Conservation (phyloP, 2,329 filamentous ascomycete genomes). For the Penicillium sp. region DNA sequence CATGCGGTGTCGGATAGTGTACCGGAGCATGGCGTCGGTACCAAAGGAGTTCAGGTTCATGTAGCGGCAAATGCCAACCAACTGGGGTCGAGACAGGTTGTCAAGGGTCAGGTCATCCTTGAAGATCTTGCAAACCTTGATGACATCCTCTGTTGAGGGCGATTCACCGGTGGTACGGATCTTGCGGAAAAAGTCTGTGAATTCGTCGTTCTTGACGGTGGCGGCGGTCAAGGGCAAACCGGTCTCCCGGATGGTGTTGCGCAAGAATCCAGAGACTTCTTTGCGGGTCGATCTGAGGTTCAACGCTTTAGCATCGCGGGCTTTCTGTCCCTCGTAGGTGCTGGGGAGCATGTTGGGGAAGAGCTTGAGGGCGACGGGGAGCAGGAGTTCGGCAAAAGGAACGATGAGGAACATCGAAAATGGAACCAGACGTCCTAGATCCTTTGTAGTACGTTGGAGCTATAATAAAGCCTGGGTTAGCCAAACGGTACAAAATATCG, state of each 20-base stretch:
- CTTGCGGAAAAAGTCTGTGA: slow-evolving; percentile 96
- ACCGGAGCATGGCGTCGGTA: slow-evolving; percentile 95
- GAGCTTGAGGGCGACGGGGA: slow-evolving; percentile 86
- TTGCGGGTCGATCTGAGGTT: slow-evolving; percentile 81
- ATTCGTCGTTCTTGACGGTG: slow-evolving; percentile 88
- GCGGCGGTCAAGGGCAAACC: slow-evolving; percentile 81
- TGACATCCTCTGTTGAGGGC: slow-evolving; percentile 85
- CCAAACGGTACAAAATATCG: background rate
- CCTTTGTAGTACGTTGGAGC: slow-evolving; percentile 88
- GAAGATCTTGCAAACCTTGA: slow-evolving; percentile 99
- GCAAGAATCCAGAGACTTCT: slow-evolving; percentile 88
- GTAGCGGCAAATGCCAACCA: slow-evolving; percentile 97
- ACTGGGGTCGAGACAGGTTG: slow-evolving; percentile 91
- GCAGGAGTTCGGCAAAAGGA: slow-evolving; percentile 88
- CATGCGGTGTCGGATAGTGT: slow-evolving; percentile 96
- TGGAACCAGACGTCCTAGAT: slow-evolving; percentile 86
- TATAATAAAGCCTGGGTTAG: slow-evolving; percentile 30
- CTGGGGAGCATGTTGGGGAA: slow-evolving; percentile 98
- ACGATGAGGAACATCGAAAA: slow-evolving; percentile 98
- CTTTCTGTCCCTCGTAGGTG: slow-evolving; percentile 90
- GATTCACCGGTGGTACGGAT: slow-evolving; percentile 86
- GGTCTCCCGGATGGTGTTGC: slow-evolving; percentile 86
- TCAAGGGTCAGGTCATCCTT: slow-evolving; percentile 96
- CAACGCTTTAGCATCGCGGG: slow-evolving; percentile 84
- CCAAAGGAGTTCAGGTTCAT: slow-evolving; percentile 97